These are phyloP conservation scores for Malus sylvestris DNA, from an alignment of 306 rosid genomes.

Conservation along the genomic window DNA sequence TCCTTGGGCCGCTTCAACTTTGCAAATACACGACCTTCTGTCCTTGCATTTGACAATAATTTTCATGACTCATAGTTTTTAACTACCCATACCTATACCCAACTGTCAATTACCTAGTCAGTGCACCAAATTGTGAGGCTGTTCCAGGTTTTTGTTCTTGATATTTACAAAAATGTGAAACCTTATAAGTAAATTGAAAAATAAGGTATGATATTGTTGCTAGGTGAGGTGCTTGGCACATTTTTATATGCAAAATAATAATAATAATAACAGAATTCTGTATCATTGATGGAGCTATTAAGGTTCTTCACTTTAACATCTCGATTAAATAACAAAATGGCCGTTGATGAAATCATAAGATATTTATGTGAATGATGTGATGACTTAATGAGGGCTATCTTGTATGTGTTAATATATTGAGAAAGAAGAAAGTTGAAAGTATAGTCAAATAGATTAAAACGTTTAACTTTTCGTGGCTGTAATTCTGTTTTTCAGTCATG, in stretches of 20 bases:
- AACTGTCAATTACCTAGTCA: not conserved
- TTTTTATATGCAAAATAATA: not conserved
- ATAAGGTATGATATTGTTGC: not conserved
- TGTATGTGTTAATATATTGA: not conserved
- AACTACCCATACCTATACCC: too few relatives aligned
- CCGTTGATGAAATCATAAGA: not conserved
- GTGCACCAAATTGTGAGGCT: not conserved
- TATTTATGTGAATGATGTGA: not conserved
- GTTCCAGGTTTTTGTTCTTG: not conserved
- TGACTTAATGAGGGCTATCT: not conserved
- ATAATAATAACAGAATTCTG: too few relatives aligned
- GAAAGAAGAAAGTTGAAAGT: not conserved
- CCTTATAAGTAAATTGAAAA: not conserved
- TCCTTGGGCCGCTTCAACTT: slow-evolving; percentile 75
- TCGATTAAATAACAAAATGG: not conserved
- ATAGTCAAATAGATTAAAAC: not conserved
- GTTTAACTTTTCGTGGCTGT: not conserved
- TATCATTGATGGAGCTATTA: not conserved
- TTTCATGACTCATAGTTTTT: slow-evolving; percentile 67
- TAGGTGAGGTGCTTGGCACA: not conserved
- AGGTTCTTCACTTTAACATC: not conserved
- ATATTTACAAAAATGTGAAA: not conserved
- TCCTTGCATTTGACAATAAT: slow-evolving; percentile 59
- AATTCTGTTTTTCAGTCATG: slow-evolving; percentile 12
- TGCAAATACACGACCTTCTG: slow-evolving; percentile 63